A percentile compares a stretch with the other conserved stretches of the same genome.
phyloP scores from a whole-genome alignment of 345 rosid genomes.

The Luvunga scandens region DNA sequence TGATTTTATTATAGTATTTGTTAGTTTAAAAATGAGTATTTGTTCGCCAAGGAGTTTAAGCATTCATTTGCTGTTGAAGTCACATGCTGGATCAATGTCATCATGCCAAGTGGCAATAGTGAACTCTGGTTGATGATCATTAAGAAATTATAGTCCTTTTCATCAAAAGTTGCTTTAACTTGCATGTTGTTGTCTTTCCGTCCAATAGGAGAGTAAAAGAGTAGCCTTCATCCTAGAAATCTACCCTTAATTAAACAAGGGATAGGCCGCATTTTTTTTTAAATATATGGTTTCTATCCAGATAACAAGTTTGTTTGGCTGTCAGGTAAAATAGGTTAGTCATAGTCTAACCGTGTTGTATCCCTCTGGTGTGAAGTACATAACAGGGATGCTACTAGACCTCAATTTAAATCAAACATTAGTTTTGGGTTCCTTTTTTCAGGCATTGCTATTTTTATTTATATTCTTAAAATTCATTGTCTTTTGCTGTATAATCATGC shows the following conservation, averaged over 20 bases:
- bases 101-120: background rate
- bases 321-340: background rate
- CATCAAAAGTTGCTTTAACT: background rate
- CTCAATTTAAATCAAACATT: background rate
- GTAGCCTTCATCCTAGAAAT: background rate
- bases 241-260: background rate
- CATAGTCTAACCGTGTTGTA: background rate
- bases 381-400: background rate
- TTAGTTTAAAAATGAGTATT: background rate
- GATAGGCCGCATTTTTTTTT: background rate
- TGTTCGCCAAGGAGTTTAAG: background rate
- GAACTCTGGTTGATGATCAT: background rate
- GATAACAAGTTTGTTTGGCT: background rate
- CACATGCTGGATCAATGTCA: background rate
- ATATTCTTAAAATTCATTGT: background rate
- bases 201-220: background rate
- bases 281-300: background rate
- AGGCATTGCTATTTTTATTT: background rate
- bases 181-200: background rate
- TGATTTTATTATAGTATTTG: conserved; percentile 13
- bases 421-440: background rate
- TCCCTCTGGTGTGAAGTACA: background rate
- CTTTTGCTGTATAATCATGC: background rate
- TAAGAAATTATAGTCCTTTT: background rate
- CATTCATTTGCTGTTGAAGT: background rate